Evolutionary conservation across 169 alveolate genomes (phyloP).

Genomic region (Eimeria sp.): DNA sequence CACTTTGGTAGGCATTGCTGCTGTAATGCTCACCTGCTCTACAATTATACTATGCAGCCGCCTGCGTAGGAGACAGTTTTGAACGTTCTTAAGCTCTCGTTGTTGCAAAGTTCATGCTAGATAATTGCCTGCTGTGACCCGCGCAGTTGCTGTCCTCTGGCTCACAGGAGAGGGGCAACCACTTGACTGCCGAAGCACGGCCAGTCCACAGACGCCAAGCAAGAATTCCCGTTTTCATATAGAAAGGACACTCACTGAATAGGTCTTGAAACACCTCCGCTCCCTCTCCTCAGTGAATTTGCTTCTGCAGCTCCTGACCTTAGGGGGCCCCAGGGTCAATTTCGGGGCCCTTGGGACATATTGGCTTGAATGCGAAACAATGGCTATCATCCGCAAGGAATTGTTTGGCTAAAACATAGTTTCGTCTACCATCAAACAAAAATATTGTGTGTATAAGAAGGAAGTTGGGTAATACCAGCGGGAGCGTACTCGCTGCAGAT

Average conservation of each 20-base stretch:
- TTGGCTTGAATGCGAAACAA: background rate
- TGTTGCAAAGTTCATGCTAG: background rate
- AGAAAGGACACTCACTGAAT: background rate
- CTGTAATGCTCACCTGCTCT: background rate
- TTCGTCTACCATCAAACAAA: background rate
- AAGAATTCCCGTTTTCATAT: background rate
- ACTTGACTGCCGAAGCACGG: background rate
- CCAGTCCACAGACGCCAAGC: background rate
- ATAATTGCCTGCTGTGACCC: background rate
- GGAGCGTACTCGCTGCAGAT: background rate
- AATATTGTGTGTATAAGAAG: background rate
- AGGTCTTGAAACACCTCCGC: background rate
- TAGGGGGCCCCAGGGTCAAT: conserved; percentile 6
- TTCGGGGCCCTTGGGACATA: background rate
- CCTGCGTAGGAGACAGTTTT: background rate
- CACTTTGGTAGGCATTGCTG: background rate
- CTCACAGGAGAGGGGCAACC: too few species aligned
- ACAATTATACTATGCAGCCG: background rate
- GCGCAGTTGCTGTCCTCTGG: too few species aligned
- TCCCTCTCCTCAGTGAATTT: background rate
- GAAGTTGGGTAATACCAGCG: background rate
- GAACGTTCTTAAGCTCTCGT: background rate
- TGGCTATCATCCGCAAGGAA: background rate
- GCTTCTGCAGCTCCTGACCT: background rate
- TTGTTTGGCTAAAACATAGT: background rate